Conservation (phyloP, 257 asterid genomes). For the Solanum paucissectum region DNA sequence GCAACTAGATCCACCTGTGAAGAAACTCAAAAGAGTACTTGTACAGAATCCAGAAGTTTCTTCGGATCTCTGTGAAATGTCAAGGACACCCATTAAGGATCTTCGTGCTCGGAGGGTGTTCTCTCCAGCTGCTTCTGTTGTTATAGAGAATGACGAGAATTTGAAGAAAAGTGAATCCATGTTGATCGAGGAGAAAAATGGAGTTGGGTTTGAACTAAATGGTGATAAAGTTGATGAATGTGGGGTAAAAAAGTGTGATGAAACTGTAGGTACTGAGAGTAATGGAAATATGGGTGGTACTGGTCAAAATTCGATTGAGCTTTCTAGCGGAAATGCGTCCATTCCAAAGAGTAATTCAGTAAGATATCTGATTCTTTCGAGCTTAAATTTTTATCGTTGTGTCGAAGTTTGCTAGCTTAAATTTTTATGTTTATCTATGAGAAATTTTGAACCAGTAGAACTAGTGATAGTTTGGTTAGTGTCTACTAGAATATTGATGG, state of each 20-base stretch:
- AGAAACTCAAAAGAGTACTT: not conserved
- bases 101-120: slow-evolving; percentile 40
- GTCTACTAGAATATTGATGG: not conserved
- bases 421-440: not conserved
- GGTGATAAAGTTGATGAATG: not conserved
- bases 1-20: not conserved
- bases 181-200: not conserved
- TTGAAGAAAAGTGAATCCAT: not conserved
- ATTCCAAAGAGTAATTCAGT: not conserved
- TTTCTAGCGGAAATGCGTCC: not conserved
- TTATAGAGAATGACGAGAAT: not conserved
- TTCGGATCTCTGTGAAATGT: slow-evolving; percentile 13
- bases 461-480: not conserved
- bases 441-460: not conserved
- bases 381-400: not conserved
- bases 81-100: slow-evolving; percentile 25
- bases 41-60: not conserved
- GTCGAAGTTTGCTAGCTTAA: not conserved
- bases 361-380: not conserved
- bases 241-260: not conserved
- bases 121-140: slow-evolving; percentile 22
- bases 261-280: not conserved
- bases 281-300: not conserved
- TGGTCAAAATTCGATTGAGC: not conserved
- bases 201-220: not conserved